Conservation (phyloP, 2,329 filamentous ascomycete species). For the Colletotrichum paranaense region DNA sequence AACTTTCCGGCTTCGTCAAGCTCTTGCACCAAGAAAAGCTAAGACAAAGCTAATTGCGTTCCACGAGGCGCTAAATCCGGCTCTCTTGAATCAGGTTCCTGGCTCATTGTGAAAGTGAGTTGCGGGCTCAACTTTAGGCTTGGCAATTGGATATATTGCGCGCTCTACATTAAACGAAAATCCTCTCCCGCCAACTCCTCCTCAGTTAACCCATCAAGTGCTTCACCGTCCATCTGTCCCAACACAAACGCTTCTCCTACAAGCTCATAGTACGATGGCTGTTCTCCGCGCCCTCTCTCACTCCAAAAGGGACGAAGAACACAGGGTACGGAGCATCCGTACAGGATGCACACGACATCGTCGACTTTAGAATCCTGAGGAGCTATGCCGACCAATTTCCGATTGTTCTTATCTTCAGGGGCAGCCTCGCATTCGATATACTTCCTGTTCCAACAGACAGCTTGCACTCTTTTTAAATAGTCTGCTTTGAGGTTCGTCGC, state of each 20-base stretch:
- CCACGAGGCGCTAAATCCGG: not conserved
- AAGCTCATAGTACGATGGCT: not conserved
- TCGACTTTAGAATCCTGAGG: not conserved
- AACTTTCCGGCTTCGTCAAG: slow-evolving; percentile 15
- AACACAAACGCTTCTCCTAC: not conserved
- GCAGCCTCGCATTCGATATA: not conserved
- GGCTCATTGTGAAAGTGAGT: not conserved
- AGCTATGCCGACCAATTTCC: not conserved
- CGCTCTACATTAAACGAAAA: not conserved
- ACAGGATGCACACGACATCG: not conserved
- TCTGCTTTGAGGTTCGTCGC: not conserved
- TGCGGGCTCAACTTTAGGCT: not conserved
- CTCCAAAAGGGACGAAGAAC: not conserved
- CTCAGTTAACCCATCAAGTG: not conserved
- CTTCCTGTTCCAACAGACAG: not conserved
- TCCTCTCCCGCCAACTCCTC: not conserved
- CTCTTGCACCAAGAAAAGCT: not conserved
- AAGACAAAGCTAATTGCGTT: not conserved
- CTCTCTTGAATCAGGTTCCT: not conserved
- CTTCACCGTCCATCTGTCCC: not conserved
- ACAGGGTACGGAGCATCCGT: not conserved
- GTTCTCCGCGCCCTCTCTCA: not conserved
- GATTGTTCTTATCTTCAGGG: not conserved
- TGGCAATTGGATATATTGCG: too few species aligned
- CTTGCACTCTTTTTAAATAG: not conserved